Conservation (phyloP, 163 green algal species). For the Chlorella variabilis region DNA sequence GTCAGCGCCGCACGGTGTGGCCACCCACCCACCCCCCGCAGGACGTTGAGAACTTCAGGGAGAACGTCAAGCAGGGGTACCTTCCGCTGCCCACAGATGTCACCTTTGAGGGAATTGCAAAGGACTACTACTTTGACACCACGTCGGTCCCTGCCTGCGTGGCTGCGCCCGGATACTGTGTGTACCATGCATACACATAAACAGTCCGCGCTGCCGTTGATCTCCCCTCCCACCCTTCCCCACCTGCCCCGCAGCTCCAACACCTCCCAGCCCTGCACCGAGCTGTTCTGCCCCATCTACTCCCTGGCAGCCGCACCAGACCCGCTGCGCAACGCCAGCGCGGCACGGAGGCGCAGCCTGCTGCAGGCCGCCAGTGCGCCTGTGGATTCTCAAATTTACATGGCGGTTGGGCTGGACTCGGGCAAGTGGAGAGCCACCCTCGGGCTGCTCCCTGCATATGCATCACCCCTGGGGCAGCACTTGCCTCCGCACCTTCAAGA, state of each 20-base stretch:
- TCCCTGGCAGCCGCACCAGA: slow-evolving; percentile 8
- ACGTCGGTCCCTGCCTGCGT: too few relatives aligned
- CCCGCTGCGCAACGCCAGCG: slow-evolving; percentile 10
- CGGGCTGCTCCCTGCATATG: too few relatives aligned
- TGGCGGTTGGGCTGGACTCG: slow-evolving; percentile 22
- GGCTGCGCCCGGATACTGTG: too few relatives aligned
- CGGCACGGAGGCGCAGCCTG: not conserved
- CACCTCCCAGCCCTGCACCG: slow-evolving; percentile 27
- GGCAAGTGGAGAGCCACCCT: too few relatives aligned
- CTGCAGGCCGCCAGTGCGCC: not conserved
- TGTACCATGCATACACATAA: too few relatives aligned
- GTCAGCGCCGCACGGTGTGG: not conserved
- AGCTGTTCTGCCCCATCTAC: slow-evolving; percentile 53
- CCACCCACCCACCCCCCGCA: not conserved
- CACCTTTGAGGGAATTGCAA: slow-evolving; percentile 39
- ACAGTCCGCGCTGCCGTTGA: too few relatives aligned
- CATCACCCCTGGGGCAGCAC: too few relatives aligned
- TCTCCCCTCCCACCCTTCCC: not conserved
- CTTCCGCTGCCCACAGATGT: slow-evolving; percentile 48
- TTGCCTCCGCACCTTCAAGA: too few relatives aligned
- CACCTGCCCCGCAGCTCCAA: not conserved
- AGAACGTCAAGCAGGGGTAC: slow-evolving; percentile 30
- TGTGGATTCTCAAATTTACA: slow-evolving; percentile 1
- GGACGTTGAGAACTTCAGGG: slow-evolving; percentile 46
- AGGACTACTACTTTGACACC: slow-evolving; percentile 53